phyloP scores from a whole-genome alignment of 495 filamentous ascomycete species.

The Neurospora terricola region DNA sequence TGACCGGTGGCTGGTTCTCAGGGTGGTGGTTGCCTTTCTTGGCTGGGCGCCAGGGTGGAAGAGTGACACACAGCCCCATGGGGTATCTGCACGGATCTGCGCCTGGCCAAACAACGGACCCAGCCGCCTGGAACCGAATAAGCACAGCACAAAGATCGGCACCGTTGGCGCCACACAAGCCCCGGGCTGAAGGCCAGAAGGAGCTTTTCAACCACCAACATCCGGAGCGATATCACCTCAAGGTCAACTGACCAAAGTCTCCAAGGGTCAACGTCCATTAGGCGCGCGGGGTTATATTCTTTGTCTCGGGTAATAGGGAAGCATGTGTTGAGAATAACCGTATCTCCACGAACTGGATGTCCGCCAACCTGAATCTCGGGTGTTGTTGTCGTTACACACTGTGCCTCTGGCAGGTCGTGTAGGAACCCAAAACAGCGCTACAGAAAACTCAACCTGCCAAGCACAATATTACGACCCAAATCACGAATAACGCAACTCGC shows the following conservation, averaged over 20 bases:
- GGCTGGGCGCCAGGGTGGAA: too few species aligned
- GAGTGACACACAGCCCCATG: background rate
- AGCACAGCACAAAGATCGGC: background rate
- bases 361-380: background rate
- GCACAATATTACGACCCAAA: too few species aligned
- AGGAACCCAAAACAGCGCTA: background rate
- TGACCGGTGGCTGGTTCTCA: background rate
- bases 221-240: background rate
- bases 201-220: too few species aligned
- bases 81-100: background rate
- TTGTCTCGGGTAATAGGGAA: background rate
- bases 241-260: background rate
- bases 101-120: background rate
- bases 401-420: background rate
- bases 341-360: background rate
- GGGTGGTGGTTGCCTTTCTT: too few species aligned
- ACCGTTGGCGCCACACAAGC: background rate
- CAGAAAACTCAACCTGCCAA: too few species aligned
- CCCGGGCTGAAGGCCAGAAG: background rate
- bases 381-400: background rate
- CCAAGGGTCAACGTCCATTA: too few species aligned
- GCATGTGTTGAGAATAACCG: background rate
- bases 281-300: too few species aligned
- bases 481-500: too few species aligned
- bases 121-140: background rate